A percentile compares a stretch with the other conserved stretches of the same genome.
Evolutionary conservation across 2,329 filamentous ascomycete species (phyloP).

Genomic region (Erysiphe pulchra): DNA sequence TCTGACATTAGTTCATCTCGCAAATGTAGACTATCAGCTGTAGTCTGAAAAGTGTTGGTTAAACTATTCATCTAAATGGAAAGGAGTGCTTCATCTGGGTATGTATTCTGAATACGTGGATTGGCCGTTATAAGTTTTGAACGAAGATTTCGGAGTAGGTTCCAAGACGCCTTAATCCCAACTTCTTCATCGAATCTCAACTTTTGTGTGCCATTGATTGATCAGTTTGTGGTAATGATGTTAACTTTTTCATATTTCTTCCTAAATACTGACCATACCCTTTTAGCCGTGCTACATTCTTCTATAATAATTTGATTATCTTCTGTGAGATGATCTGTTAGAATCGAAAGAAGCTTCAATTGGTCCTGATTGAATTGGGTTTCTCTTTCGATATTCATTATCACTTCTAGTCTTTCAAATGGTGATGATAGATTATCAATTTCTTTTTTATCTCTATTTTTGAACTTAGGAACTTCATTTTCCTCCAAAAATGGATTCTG

Average conservation of each 20-base stretch:
- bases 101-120: neutral
- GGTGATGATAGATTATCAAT: neutral
- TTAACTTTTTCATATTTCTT: neutral
- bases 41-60: neutral
- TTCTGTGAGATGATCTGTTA: neutral
- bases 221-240: neutral
- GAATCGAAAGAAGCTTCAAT: neutral
- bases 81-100: neutral
- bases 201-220: neutral
- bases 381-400: neutral
- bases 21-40: neutral
- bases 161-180: neutral
- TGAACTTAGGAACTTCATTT: neutral
- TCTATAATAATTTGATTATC: neutral
- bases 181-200: neutral
- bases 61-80: neutral
- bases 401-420: neutral
- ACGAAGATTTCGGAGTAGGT: neutral
- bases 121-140: neutral
- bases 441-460: neutral
- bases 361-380: neutral
- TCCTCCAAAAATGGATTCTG: neutral
- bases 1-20: neutral
- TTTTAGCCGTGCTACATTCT: neutral
- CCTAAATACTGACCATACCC: neutral